Conservation (phyloP, 163 green algal genomes). For the Chlorella variabilis region DNA sequence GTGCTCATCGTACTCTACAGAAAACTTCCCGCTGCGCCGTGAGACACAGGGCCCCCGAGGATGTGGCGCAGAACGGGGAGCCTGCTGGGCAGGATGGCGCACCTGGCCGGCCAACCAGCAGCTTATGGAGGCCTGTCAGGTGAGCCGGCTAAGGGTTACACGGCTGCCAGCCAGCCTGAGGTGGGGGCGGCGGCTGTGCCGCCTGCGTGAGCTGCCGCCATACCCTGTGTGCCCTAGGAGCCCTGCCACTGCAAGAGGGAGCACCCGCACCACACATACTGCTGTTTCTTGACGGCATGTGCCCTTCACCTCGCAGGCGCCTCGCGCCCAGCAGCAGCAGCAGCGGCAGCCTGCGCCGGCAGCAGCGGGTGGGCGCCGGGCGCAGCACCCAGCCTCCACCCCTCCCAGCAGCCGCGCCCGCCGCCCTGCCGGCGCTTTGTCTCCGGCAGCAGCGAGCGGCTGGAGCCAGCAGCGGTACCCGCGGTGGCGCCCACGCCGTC, state of each 20-base stretch:
- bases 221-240: too few relatives aligned
- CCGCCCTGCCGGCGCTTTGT: background rate
- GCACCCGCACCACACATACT: too few relatives aligned
- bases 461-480: constrained; percentile 5
- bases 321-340: background rate
- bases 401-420: background rate
- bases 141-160: background rate
- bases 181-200: too few relatives aligned
- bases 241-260: too few relatives aligned
- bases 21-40: too few relatives aligned
- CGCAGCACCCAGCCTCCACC: background rate
- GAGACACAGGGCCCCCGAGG: too few relatives aligned
- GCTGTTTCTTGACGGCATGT: too few relatives aligned
- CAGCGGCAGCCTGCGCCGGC: background rate
- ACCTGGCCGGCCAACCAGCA: background rate
- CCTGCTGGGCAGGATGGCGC: background rate
- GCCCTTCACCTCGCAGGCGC: too few relatives aligned
- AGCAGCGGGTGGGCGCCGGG: background rate
- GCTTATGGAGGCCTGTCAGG: background rate
- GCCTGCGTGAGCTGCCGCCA: too few relatives aligned
- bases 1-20: too few relatives aligned
- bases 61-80: constrained; percentile 8
- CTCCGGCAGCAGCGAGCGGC: background rate
- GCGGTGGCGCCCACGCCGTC: background rate
- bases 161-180: background rate